These are phyloP conservation scores for Orbilia brochopaga DNA, from an alignment of 2,329 filamentous ascomycete species.

Conservation along the genomic window DNA sequence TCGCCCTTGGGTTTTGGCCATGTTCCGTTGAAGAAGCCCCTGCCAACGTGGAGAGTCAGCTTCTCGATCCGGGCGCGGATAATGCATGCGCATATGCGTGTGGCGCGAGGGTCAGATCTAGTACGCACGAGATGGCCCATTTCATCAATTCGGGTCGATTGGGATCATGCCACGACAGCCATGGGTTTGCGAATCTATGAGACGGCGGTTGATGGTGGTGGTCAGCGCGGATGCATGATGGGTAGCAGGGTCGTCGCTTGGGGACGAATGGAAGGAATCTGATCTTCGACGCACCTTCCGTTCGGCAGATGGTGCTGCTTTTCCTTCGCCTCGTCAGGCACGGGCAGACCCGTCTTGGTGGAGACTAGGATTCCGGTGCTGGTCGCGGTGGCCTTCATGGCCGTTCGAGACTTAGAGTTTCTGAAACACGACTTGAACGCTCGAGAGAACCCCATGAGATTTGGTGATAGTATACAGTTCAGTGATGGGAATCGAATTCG, in stretches of 20 bases:
- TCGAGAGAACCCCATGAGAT: conserved; percentile 41
- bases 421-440: conserved; percentile 42
- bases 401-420: conserved; percentile 5
- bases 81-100: neutral
- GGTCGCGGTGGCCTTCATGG: conserved; percentile 30
- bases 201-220: neutral
- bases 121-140: conserved; percentile 39
- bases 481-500: too few relatives aligned
- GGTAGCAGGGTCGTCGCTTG: neutral
- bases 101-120: neutral
- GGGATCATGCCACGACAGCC: conserved; percentile 39
- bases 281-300: conserved; percentile 27
- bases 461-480: neutral
- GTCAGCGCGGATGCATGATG: conserved; percentile 9
- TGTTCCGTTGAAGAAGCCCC: conserved; percentile 18
- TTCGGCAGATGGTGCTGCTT: conserved; percentile 49
- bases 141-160: conserved; percentile 18
- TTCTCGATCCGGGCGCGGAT: conserved; percentile 10
- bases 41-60: conserved; percentile 22
- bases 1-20: conserved; percentile 33
- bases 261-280: neutral
- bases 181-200: conserved; percentile 46
- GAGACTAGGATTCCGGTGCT: conserved; percentile 33
- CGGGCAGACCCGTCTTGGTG: conserved; percentile 34
- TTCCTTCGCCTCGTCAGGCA: conserved; percentile 41